Percentiles rank a stretch among this genome's conserved stretches.
phyloP scores from a whole-genome alignment of 179 eudicot species.

The Heliamphora pulchella region DNA sequence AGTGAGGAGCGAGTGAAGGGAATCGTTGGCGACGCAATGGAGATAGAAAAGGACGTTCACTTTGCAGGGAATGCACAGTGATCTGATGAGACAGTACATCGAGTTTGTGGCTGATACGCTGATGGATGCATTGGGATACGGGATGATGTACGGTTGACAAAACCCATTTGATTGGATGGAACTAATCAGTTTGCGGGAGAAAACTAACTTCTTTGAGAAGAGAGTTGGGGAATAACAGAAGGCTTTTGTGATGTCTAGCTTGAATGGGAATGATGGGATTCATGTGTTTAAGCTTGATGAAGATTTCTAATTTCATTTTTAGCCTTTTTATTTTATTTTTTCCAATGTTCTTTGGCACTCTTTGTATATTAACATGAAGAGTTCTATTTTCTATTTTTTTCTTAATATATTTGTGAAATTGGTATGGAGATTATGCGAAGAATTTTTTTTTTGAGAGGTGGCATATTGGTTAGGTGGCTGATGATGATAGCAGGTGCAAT shows the following conservation, averaged over 20 bases:
- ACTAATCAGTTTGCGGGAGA: constrained; percentile 69
- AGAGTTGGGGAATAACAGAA: constrained; percentile 86
- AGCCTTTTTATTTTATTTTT: too few species aligned
- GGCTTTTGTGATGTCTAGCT: constrained; percentile 64
- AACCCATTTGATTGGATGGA: constrained; percentile 98
- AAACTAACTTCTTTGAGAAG: constrained; percentile 83
- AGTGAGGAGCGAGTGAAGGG: constrained; percentile 53
- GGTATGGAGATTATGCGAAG: too few species aligned
- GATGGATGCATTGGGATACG: constrained; percentile 53
- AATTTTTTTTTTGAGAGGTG: too few species aligned
- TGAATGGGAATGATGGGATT: constrained; percentile 54
- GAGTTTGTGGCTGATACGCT: constrained; percentile 79
- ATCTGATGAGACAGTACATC: constrained; percentile 66
- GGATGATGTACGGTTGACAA: constrained; percentile 40
- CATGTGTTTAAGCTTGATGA: constrained; percentile 72
- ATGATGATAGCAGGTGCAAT: too few species aligned
- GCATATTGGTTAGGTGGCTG: too few species aligned
- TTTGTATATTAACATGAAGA: too few species aligned
- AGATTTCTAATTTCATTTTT: constrained; percentile 34
- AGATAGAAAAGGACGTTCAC: constrained; percentile 71
- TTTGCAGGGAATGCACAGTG: constrained; percentile 74
- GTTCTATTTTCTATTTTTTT: too few species aligned
- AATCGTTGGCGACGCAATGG: constrained; percentile 62
- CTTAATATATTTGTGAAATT: too few species aligned
- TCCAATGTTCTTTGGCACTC: too few species aligned